These are phyloP conservation scores for Drechslerella dactyloides DNA, from an alignment of 2,329 filamentous ascomycete genomes.

Conservation along the genomic window DNA sequence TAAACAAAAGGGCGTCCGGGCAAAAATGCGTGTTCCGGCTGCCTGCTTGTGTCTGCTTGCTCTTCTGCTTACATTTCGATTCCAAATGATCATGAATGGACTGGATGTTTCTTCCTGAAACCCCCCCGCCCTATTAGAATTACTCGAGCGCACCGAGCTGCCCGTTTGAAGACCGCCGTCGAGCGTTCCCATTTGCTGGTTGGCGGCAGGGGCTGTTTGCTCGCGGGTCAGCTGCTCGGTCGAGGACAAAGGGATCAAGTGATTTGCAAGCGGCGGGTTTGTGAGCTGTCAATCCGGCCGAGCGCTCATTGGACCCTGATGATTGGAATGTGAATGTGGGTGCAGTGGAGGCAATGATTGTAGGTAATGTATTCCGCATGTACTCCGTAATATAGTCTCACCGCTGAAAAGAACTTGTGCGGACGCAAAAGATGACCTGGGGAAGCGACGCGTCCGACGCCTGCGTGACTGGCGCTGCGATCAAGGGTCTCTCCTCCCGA, in stretches of 20 bases:
- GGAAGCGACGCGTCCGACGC: background rate
- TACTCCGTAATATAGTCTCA: too few species aligned
- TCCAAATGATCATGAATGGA: background rate
- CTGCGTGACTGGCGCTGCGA: background rate
- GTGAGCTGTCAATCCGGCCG: conserved; percentile 49
- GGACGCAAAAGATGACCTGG: background rate
- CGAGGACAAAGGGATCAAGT: conserved; percentile 31
- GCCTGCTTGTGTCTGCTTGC: background rate
- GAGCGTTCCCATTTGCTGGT: background rate
- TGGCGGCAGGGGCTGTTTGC: conserved; percentile 16
- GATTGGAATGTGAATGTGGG: too few species aligned
- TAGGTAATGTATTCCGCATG: too few species aligned
- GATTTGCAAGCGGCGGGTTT: conserved; percentile 40
- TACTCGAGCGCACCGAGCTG: background rate
- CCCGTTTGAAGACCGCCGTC: background rate
- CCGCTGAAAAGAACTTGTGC: background rate
- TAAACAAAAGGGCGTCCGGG: too few species aligned
- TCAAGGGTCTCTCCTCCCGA: background rate
- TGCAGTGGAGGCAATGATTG: background rate
- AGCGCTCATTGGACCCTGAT: conserved; percentile 41
- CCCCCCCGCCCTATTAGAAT: background rate
- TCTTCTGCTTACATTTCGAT: background rate
- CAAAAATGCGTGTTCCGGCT: background rate
- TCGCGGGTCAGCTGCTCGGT: conserved; percentile 41
- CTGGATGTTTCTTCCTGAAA: conserved; percentile 2